Percentiles rank a stretch among this genome's conserved stretches.
These are phyloP conservation scores for Fusarium anguioides DNA, from an alignment of 2,329 filamentous ascomycete genomes.

Conservation along the genomic window DNA sequence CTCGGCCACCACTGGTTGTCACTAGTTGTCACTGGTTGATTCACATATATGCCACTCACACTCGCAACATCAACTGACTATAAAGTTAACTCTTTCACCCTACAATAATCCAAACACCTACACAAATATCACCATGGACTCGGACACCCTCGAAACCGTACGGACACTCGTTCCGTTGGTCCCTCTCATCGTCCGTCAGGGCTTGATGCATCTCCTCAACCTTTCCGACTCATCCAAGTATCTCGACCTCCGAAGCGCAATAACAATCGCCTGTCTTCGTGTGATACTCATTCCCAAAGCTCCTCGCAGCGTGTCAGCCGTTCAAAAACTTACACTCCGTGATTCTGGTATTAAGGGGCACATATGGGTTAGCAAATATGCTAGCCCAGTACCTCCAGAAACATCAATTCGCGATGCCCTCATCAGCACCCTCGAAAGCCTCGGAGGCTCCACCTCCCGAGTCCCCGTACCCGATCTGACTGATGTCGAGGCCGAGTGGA, in stretches of 20 bases:
- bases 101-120: neutral
- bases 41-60: slow-evolving; percentile 28
- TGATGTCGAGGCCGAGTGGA: slow-evolving; percentile 79
- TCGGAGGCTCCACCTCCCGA: slow-evolving; percentile 33
- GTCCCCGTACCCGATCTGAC: slow-evolving; percentile 61
- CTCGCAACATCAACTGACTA: neutral
- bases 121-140: slow-evolving; percentile 10
- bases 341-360: slow-evolving; percentile 79
- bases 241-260: slow-evolving; percentile 80
- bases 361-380: slow-evolving; percentile 83
- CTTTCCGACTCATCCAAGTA: slow-evolving; percentile 78
- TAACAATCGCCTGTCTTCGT: slow-evolving; percentile 79
- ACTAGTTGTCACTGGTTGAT: neutral
- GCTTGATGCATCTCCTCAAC: slow-evolving; percentile 72
- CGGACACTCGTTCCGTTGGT: slow-evolving; percentile 63
- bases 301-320: slow-evolving; percentile 65
- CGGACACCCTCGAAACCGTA: slow-evolving; percentile 33
- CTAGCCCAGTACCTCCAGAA: slow-evolving; percentile 68
- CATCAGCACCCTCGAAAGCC: slow-evolving; percentile 61
- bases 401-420: slow-evolving; percentile 68
- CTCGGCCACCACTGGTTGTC: too few relatives aligned
- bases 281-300: slow-evolving; percentile 64
- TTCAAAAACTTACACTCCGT: slow-evolving; percentile 71
- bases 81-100: neutral
- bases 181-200: slow-evolving; percentile 71